These are phyloP conservation scores for Schwanniomyces pseudopolymorphus DNA, from an alignment of 805 yeast genomes.

Conservation along the genomic window DNA sequence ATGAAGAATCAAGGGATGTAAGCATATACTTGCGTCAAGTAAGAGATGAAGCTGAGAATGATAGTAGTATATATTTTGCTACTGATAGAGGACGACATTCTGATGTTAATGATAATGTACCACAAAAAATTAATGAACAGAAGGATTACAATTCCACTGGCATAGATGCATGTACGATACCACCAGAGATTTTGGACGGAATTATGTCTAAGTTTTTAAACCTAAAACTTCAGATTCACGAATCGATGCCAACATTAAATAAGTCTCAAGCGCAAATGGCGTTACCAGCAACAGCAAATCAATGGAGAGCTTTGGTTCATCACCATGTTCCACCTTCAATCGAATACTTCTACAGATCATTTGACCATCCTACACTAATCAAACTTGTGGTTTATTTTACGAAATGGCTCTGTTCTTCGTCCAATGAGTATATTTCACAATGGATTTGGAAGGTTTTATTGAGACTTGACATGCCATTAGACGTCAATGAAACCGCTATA, in stretches of 20 bases:
- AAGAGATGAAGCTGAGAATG: slow-evolving; percentile 30
- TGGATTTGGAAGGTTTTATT: slow-evolving; percentile 39
- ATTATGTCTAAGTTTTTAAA: not conserved
- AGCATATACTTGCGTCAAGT: slow-evolving; percentile 26
- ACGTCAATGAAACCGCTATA: slow-evolving; percentile 30
- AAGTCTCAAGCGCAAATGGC: not conserved
- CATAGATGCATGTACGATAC: not conserved
- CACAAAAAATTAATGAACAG: not conserved
- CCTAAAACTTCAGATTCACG: not conserved
- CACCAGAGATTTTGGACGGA: not conserved
- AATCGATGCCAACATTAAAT: not conserved
- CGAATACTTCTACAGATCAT: slow-evolving; percentile 13
- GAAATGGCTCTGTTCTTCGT: slow-evolving; percentile 35
- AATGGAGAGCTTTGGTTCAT: slow-evolving; percentile 33
- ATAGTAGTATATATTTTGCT: slow-evolving; percentile 14
- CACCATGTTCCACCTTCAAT: slow-evolving; percentile 28
- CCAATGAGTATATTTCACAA: slow-evolving; percentile 22
- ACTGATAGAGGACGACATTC: not conserved
- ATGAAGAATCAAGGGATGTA: slow-evolving; percentile 13
- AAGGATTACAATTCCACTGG: not conserved
- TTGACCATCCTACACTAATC: slow-evolving; percentile 33
- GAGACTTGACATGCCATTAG: slow-evolving; percentile 34
- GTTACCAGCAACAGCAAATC: slow-evolving; percentile 23
- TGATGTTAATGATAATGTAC: not conserved
- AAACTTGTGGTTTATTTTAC: slow-evolving; percentile 35